Base-by-base conservation (phyloP, 345 rosid genomes). In the Dovyalis caffra region DNA sequence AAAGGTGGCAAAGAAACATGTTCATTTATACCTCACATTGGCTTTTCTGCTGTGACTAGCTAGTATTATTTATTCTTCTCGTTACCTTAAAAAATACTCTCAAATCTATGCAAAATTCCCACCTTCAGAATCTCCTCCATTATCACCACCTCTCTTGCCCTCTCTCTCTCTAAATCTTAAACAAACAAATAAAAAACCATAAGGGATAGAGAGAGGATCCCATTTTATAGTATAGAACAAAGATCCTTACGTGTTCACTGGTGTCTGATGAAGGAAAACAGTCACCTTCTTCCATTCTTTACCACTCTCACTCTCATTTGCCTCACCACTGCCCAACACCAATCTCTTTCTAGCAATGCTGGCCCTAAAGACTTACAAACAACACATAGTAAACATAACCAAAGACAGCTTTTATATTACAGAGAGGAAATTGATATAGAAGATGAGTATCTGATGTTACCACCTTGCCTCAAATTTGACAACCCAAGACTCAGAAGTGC, bases 401-500 rank as follows among this genome's bases (percentile, higher is more conserved):
- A 65, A 2, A 66, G 82, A 28, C 81, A 74, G 68, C 83, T 78
- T 78, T 49, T 79, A 11, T 74, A 71, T 69, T 67, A 77, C 72
- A 74, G 64, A n/a, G 72, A 76, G 23, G 74, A 62, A 45, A 65
- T 53, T 38, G 49, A 57, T 9, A 28, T 81, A 43, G 87, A 76
- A 14, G 70, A 80, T 66, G 78, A 84, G 20, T 66, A 40, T 8
- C 67, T 64, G 14, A 33, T 31, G 16, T 20, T 34, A 29, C 87
- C 86, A 35, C 77, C 88, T 6, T 79, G 74, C 34, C 74, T 87
- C 23, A 62, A 43, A 6, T 91, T 91, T 51, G 90, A 87, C 26
- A 94, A 89, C 78, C 70, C 69, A n/a, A 83, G 94, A 75, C 84
- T 79, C 0, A 74, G 73, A 74, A 74, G 43, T 25, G 94, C 97